Conservation (phyloP, 176 grass and related monocot genomes). For the Triticum aestivum region IWGSC_CS_RefSeq_v2.1 NC_057811.1:452860423-452860922, state of each 20-base stretch:
- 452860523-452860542: not conserved
- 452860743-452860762: not conserved
- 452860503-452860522: not conserved
- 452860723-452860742: not conserved
- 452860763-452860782: not conserved
- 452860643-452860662: constrained; percentile 94
- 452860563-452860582: not conserved
- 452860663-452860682: constrained; percentile 98
- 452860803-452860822: constrained; percentile 95
- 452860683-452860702: constrained; percentile 54
- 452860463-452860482: not conserved
- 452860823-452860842: constrained; percentile 94
- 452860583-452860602: constrained; percentile 56
- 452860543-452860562: not conserved
- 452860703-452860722: not conserved
- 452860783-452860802: constrained; percentile 80
- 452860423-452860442: not conserved
- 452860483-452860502: not conserved
- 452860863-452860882: constrained; percentile 62
- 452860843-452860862: constrained; percentile 99
- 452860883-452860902: constrained; percentile 1
- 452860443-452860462: not conserved
- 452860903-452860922: not conserved
- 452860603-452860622: constrained; percentile 97
- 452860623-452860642: constrained; percentile 93